Base-by-base conservation (phyloP, 352 stramenopile species). In the Aphanomyces astaci region DNA sequence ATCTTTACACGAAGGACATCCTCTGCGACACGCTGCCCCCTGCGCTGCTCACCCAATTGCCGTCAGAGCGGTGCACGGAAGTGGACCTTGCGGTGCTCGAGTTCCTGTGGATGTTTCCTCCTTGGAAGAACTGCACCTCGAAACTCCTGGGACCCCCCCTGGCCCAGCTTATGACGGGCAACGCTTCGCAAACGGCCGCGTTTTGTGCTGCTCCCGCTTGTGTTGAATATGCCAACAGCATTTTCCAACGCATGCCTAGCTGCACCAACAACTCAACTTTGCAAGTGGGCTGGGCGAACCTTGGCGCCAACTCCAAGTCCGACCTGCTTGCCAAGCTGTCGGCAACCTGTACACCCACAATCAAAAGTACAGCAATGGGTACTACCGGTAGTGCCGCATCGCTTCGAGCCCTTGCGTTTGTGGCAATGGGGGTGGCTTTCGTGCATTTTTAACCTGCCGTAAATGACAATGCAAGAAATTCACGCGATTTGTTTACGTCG, bases 71-170 rank as follows among this genome's bases (percentile, higher is more conserved):
- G 17, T 64, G 56, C 25, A 49, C 19, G 24, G 39, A 30, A 3
- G n/a, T 64, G 3, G 56, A 64, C 11, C 56, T 30, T 17, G 43
- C 56, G 5, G n/a, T 64, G 27, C 4, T 64, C n/a, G 39, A 30
- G 24, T 64, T 64, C 27, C n/a, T 64, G n/a, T 53, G 43, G 43
- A 25, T 28, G 27, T 49, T 7, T 22, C 15, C 27, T 31, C 56
- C 43, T 25, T 64, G 56, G 10, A 15, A 19, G 22, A 19, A 24
- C 27, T 27, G n/a, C 43, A 33, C 43, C 11, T 64, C n/a, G 56
- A 13, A 31, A 24, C 27, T 19, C 4, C 43, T 33, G 56, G 56
- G 7, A 24, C n/a, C 56, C 17, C 25, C 56, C 19, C 11, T 64
- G 24, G 22, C 56, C 2, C 4, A n/a, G 36, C 13, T 64, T 22